Conservation (phyloP, 1,284 basidiomycete species). For the Ustilago shanxiensis region DNA sequence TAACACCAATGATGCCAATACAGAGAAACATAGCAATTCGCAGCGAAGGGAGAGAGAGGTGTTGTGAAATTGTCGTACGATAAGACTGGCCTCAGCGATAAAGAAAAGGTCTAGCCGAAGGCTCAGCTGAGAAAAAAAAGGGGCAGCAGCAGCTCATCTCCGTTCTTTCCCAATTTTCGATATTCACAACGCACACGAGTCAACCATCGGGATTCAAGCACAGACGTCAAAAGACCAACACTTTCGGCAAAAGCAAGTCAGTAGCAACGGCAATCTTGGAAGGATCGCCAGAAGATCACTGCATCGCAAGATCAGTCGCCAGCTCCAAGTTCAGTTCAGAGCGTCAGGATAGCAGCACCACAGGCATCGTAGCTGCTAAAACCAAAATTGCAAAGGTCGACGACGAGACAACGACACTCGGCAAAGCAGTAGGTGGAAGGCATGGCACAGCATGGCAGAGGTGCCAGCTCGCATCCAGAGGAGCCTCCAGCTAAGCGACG, state of each 20-base stretch:
- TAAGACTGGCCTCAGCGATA: not conserved
- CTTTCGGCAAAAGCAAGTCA: constrained; percentile 14
- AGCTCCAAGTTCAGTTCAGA: not conserved
- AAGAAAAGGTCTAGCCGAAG: constrained; percentile 2
- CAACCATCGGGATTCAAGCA: constrained; percentile 11
- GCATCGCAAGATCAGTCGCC: constrained; percentile 5
- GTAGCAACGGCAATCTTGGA: not conserved
- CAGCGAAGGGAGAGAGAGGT: not conserved
- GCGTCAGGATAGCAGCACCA: not conserved
- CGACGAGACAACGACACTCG: not conserved
- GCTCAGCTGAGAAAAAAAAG: not conserved
- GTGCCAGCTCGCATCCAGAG: constrained; percentile 36
- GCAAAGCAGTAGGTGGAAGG: constrained; percentile 1
- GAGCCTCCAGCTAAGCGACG: constrained; percentile 35
- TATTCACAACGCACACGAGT: constrained; percentile 15
- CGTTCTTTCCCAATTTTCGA: constrained; percentile 5
- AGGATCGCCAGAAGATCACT: constrained; percentile 9
- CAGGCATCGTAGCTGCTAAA: not conserved
- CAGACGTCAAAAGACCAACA: not conserved
- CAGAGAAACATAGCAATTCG: no score
- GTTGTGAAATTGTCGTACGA: not conserved
- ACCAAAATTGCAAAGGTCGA: not conserved
- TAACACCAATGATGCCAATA: no score
- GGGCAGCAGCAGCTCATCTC: constrained; percentile 2
- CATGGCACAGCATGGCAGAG: constrained; percentile 41